Percentiles rank a stretch among this genome's conserved stretches.
Evolutionary conservation across 2,329 filamentous ascomycete species (phyloP).

Genomic region (Colletotrichum kahawae): DNA sequence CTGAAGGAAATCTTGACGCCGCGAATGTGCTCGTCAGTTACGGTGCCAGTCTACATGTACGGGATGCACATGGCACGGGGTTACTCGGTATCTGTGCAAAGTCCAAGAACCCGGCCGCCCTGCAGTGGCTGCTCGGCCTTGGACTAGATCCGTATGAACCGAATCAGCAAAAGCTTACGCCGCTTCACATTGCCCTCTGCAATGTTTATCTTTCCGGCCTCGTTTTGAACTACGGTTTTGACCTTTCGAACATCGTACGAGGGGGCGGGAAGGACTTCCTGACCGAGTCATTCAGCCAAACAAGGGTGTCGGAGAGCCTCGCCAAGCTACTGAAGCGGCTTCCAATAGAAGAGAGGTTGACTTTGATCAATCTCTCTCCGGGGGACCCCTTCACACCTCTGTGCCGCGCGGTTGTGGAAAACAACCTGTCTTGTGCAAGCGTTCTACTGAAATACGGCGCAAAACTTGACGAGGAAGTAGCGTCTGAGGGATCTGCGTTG

Average conservation of each 20-base stretch:
- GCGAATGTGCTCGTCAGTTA: slow-evolving; percentile 31
- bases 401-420: neutral
- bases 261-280: slow-evolving; percentile 1
- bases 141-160: slow-evolving; percentile 18
- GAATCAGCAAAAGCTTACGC: slow-evolving; percentile 7
- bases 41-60: slow-evolving; percentile 27
- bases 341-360: neutral
- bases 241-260: neutral
- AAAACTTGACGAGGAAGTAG: slow-evolving; percentile 7
- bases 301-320: neutral
- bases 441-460: slow-evolving; percentile 13
- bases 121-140: slow-evolving; percentile 11
- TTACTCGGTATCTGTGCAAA: slow-evolving; percentile 4
- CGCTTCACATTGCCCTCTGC: neutral
- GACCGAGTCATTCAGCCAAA: neutral
- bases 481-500: slow-evolving; percentile 20
- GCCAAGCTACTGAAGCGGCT: neutral
- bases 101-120: neutral
- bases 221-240: neutral
- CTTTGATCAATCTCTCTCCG: neutral
- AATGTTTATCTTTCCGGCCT: neutral
- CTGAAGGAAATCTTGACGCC: slow-evolving; percentile 25
- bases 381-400: neutral
- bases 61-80: neutral
- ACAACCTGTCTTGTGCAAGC: neutral